These are phyloP conservation scores for Fragilariopsis cylindrus DNA, from an alignment of 108 stramenopile genomes.

Conservation along the genomic window DNA sequence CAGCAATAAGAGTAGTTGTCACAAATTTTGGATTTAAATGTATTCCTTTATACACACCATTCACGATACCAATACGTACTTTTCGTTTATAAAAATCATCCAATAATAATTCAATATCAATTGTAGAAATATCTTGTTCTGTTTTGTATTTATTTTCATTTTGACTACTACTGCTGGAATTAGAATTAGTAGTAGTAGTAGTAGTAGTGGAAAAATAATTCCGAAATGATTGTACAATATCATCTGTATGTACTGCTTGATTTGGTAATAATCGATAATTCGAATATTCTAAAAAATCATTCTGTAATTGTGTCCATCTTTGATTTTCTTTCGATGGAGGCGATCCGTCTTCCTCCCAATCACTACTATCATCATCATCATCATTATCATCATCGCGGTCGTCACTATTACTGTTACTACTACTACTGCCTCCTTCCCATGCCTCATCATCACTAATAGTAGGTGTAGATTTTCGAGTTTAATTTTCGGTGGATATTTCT, in stretches of 20 bases:
- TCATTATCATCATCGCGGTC: too few species aligned
- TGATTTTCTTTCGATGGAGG: background rate
- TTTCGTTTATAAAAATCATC: constrained; percentile 36
- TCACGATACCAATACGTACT: constrained; percentile 7
- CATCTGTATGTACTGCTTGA: background rate
- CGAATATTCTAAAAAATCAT: constrained; percentile 23
- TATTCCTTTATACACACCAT: constrained; percentile 28
- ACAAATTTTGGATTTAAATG: constrained; percentile 37
- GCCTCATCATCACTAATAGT: too few species aligned
- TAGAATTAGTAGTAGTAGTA: background rate
- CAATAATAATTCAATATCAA: constrained; percentile 22
- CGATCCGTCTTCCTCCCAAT: too few species aligned
- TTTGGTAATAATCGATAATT: constrained; percentile 30
- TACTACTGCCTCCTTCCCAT: too few species aligned
- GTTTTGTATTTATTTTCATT: background rate
- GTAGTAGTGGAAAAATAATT: background rate
- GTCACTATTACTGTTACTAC: too few species aligned
- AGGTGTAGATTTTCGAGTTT: too few species aligned
- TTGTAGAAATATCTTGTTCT: background rate
- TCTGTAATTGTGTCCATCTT: constrained; percentile 17
- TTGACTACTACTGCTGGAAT: background rate
- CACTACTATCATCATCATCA: too few species aligned
- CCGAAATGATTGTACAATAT: constrained; percentile 30
- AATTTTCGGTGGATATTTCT: too few species aligned
- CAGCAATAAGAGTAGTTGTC: background rate